A percentile compares a stretch with the other conserved stretches of the same genome.
phyloP scores from a whole-genome alignment of 2,329 filamentous ascomycete species.

The Colletotrichum plurivorum region DNA sequence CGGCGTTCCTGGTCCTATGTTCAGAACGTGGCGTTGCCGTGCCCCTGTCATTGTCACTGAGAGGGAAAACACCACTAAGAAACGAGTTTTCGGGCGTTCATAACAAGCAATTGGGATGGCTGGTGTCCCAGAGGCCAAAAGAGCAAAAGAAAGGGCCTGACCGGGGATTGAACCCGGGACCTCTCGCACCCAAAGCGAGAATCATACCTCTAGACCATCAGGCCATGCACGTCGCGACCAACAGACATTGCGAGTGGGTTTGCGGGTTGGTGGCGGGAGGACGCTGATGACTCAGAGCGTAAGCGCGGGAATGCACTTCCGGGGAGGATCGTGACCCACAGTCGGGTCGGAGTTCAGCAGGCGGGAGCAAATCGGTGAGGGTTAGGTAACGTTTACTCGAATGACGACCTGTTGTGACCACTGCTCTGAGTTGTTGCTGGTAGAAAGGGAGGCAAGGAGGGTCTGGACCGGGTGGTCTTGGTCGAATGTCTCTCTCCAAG shows the following conservation, averaged over 20 bases:
- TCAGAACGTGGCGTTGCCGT: neutral
- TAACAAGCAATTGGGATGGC: neutral
- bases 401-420: no score
- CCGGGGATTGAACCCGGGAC: constrained; percentile 53
- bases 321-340: neutral
- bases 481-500: no score
- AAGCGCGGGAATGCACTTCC: neutral
- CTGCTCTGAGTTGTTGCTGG: no score
- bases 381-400: neutral
- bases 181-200: constrained; percentile 54
- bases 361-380: neutral
- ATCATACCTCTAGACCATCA: constrained; percentile 53
- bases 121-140: neutral
- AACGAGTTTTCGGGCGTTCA: neutral
- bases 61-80: neutral
- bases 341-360: neutral
- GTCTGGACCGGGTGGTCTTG: no score
- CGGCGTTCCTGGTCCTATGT: neutral
- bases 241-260: neutral
- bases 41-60: no score
- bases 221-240: neutral
- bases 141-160: constrained; percentile 22
- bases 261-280: neutral
- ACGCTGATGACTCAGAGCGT: neutral
- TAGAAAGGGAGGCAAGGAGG: no score